These are phyloP conservation scores for Neohortaea acidophila DNA, from an alignment of 495 filamentous ascomycete genomes.

Conservation along the genomic window DNA sequence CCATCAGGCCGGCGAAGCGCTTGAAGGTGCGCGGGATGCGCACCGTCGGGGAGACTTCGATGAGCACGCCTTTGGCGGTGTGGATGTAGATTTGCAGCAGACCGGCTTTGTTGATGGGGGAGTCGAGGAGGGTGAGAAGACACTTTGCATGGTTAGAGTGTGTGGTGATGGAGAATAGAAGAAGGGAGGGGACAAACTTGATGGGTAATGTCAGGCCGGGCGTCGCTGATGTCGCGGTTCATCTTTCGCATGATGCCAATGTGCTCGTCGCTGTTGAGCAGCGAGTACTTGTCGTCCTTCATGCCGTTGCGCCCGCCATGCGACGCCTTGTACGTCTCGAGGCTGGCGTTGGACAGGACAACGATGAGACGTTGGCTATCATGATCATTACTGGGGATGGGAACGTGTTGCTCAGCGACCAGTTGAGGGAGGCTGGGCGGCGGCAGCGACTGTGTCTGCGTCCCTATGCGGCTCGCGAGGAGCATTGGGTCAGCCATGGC, in stretches of 20 bases:
- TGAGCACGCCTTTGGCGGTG: constrained; percentile 88
- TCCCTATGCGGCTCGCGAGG: constrained; percentile 7
- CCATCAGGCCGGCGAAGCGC: constrained; percentile 95
- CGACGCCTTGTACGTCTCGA: constrained; percentile 88
- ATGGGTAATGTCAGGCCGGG: constrained; percentile 91
- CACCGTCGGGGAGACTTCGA: constrained; percentile 92
- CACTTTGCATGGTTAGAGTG: constrained; percentile 45
- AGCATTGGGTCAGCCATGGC: constrained; percentile 8
- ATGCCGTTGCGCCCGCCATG: constrained; percentile 43
- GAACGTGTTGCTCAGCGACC: constrained; percentile 77
- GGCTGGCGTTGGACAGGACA: constrained; percentile 88
- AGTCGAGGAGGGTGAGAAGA: constrained; percentile 91
- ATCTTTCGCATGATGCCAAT: constrained; percentile 99
- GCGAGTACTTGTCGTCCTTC: constrained; percentile 82
- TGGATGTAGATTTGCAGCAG: constrained; percentile 97
- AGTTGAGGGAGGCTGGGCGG: constrained; percentile 80
- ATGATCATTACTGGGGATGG: constrained; percentile 74
- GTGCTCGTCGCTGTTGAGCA: constrained; percentile 97
- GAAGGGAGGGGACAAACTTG: constrained; percentile 47
- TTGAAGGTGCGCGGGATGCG: constrained; percentile 97
- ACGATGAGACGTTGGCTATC: constrained; percentile 83
- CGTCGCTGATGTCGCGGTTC: constrained; percentile 96
- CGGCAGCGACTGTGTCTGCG: constrained; percentile 76
- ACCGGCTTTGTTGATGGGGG: constrained; percentile 94
- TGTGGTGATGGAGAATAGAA: constrained; percentile 5